These are phyloP conservation scores for Phyllosticta citriasiana DNA, from an alignment of 2,329 filamentous ascomycete species.

Conservation along the genomic window DNA sequence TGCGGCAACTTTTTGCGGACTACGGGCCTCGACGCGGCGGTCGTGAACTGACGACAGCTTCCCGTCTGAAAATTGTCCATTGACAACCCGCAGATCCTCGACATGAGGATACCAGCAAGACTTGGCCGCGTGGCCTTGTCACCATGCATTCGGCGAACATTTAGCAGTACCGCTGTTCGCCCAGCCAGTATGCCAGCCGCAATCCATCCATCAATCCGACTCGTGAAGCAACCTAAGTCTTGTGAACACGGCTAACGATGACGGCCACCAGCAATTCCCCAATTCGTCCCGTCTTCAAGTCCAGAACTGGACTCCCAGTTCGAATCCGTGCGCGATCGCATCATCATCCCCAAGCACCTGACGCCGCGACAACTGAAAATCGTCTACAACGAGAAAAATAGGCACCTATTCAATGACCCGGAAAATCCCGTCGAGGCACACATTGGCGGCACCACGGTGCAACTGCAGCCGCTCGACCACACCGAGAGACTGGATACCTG, in stretches of 20 bases:
- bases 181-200: constrained; percentile 18
- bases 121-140: constrained; percentile 20
- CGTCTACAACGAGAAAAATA: constrained; percentile 32
- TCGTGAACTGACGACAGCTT: not conserved
- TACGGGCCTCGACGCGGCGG: no score
- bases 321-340: constrained; percentile 29
- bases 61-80: not conserved
- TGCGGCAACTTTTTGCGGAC: not conserved
- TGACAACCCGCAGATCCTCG: constrained; percentile 3
- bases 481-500: no score
- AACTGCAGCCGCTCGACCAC: constrained; percentile 23
- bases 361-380: constrained; percentile 31
- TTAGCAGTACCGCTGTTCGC: constrained; percentile 15
- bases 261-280: constrained; percentile 4
- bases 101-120: constrained; percentile 23
- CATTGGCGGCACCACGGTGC: constrained; percentile 28
- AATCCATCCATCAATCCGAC: not conserved
- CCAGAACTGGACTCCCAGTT: constrained; percentile 33
- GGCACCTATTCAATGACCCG: constrained; percentile 22
- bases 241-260: constrained; percentile 24
- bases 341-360: constrained; percentile 37
- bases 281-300: constrained; percentile 31
- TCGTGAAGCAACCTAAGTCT: not conserved
- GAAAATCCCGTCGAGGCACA: constrained; percentile 33
- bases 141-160: constrained; percentile 9